Evolutionary conservation across 306 rosid species (phyloP).

Genomic region (Cucumis cinereus): DNA sequence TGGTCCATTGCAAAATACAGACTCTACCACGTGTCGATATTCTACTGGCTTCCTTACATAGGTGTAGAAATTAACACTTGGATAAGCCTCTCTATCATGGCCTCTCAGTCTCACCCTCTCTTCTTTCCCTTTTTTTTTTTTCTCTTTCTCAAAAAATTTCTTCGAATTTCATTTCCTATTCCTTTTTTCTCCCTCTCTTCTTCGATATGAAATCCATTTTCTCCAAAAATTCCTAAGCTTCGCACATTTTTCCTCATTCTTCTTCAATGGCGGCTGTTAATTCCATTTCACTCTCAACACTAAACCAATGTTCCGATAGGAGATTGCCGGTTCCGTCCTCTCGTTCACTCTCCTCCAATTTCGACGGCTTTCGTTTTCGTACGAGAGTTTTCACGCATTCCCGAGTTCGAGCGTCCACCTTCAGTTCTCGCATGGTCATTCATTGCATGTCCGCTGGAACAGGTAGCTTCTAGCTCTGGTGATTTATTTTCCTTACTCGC

Average conservation of each 20-base stretch:
- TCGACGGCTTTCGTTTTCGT: conserved; percentile 28
- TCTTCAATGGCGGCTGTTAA: conserved; percentile 56
- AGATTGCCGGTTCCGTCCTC: conserved; percentile 21
- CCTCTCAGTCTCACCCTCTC: conserved; percentile 22
- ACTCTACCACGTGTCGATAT: conserved; percentile 26
- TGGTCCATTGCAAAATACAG: conserved; percentile 2
- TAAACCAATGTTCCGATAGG: conserved; percentile 38
- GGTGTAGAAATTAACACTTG: conserved; percentile 23
- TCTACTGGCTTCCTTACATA: conserved; percentile 11
- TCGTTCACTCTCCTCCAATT: conserved; percentile 32
- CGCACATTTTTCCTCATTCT: not conserved
- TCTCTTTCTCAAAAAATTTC: not conserved
- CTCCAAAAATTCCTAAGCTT: conserved; percentile 17
- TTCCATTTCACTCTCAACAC: conserved; percentile 52
- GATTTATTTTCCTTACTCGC: not conserved
- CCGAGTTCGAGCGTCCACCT: conserved; percentile 23
- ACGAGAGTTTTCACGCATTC: conserved; percentile 24
- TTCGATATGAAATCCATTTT: conserved; percentile 21
- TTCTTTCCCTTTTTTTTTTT: not conserved
- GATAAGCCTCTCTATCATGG: conserved; percentile 50
- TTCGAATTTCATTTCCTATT: conserved; percentile 6
- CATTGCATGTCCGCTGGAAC: conserved; percentile 49
- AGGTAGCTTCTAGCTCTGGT: conserved; percentile 22
- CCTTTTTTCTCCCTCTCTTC: conserved; percentile 5
- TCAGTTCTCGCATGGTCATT: conserved; percentile 37